Percentiles rank a stretch among this genome's conserved stretches.
Evolutionary conservation across 2,329 filamentous ascomycete species (phyloP).

Genomic region (Trematosphaeria pertusa): DNA sequence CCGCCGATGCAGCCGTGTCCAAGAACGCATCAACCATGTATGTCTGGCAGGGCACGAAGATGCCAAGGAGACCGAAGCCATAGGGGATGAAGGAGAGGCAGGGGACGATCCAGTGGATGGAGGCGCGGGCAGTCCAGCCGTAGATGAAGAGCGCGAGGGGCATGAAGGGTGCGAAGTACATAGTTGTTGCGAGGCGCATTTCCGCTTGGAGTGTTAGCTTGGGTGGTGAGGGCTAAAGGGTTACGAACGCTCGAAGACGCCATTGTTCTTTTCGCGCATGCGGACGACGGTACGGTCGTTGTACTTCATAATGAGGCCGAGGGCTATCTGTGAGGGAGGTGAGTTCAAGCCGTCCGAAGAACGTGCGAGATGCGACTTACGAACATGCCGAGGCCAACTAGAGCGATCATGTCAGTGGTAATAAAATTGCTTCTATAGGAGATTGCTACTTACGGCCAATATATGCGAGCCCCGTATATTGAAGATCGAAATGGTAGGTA

Average conservation of each 20-base stretch:
- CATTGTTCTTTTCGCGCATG: slow-evolving; percentile 21
- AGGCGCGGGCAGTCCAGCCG: slow-evolving; percentile 25
- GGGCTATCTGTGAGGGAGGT: slow-evolving; percentile 10
- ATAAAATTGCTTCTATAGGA: no score
- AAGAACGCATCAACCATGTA: slow-evolving; percentile 67
- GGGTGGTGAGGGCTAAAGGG: no score
- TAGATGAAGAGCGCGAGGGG: slow-evolving; percentile 26
- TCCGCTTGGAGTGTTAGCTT: slow-evolving; percentile 23
- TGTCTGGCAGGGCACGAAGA: slow-evolving; percentile 51
- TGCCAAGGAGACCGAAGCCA: slow-evolving; percentile 25
- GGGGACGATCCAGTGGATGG: slow-evolving; percentile 29
- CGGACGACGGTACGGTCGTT: slow-evolving; percentile 23
- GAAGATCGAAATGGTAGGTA: slow-evolving; percentile 4
- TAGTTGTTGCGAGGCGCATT: slow-evolving; percentile 50
- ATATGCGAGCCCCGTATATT: slow-evolving; percentile 18
- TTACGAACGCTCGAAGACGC: slow-evolving; percentile 28
- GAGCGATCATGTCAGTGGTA: neutral
- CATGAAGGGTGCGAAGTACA: slow-evolving; percentile 51
- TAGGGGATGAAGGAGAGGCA: slow-evolving; percentile 27
- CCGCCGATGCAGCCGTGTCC: slow-evolving; percentile 63
- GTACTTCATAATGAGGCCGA: slow-evolving; percentile 21
- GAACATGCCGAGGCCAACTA: slow-evolving; percentile 17
- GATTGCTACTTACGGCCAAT: slow-evolving; percentile 20
- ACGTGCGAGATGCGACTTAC: slow-evolving; percentile 13
- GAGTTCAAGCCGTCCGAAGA: neutral